phyloP scores from a whole-genome alignment of 169 alveolate genomes.

The Cyclospora cayetanensis region DNA sequence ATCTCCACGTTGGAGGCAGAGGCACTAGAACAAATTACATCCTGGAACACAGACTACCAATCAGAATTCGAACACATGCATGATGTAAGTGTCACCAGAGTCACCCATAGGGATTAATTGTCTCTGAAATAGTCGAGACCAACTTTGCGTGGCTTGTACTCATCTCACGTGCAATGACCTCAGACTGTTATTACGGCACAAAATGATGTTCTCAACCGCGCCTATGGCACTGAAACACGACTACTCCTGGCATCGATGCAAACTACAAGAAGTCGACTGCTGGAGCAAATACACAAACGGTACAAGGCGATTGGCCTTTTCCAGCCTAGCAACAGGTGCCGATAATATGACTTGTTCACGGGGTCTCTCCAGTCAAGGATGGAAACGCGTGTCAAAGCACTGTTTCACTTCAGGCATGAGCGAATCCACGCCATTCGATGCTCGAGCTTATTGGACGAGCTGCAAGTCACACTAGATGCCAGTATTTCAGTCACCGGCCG shows the following conservation, averaged over 20 bases:
- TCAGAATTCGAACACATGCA: not conserved
- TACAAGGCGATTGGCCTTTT: too few relatives aligned
- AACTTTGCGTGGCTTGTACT: too few relatives aligned
- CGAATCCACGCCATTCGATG: not conserved
- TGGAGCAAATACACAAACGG: conserved; percentile 26
- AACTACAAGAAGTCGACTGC: conserved; percentile 12
- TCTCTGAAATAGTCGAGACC: not conserved
- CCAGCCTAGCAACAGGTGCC: too few relatives aligned
- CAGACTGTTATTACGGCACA: conserved; percentile 49
- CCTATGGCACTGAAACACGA: conserved; percentile 22
- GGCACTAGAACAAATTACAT: not conserved
- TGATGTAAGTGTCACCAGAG: not conserved
- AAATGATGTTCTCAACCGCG: not conserved
- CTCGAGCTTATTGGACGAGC: conserved; percentile 10
- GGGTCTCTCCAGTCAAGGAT: too few relatives aligned
- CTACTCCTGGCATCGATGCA: conserved; percentile 53
- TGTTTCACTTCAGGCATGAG: not conserved
- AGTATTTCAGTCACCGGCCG: conserved; percentile 24
- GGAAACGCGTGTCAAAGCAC: too few relatives aligned
- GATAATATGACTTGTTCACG: too few relatives aligned
- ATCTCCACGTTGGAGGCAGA: not conserved
- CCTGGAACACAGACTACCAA: conserved; percentile 1
- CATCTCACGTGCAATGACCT: too few relatives aligned
- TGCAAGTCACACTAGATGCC: conserved; percentile 35
- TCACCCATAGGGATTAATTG: not conserved